These are phyloP conservation scores for Aspergillus vadensis DNA, from an alignment of 2,329 filamentous ascomycete species.

Conservation along the genomic window DNA sequence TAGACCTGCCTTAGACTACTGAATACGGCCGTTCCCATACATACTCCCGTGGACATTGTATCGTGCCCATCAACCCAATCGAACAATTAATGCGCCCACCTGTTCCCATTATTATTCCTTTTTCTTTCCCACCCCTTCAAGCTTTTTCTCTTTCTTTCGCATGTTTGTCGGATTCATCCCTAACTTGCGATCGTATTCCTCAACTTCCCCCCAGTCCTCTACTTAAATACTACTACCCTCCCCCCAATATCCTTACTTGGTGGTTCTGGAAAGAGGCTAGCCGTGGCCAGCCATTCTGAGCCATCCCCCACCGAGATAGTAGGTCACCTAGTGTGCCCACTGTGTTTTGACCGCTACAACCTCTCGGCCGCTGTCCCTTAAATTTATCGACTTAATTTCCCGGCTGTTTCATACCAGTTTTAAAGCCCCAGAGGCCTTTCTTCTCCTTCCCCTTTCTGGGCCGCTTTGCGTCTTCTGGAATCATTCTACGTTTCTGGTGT, in stretches of 20 bases:
- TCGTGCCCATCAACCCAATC: slow-evolving; percentile 6
- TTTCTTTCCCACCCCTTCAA: not conserved
- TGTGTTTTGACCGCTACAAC: slow-evolving; percentile 32
- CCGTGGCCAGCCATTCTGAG: slow-evolving; percentile 9
- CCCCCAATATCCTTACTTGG: slow-evolving; percentile 8
- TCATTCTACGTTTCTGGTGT: slow-evolving; percentile 8
- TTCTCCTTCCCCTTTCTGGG: slow-evolving; percentile 16
- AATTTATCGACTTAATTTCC: slow-evolving; percentile 30
- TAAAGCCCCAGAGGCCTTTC: slow-evolving; percentile 4
- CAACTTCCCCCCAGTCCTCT: not conserved
- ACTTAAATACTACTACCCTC: not conserved
- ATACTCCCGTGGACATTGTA: not conserved
- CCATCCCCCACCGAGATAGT: slow-evolving; percentile 18
- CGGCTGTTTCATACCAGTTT: slow-evolving; percentile 25
- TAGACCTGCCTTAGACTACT: not conserved
- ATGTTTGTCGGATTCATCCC: slow-evolving; percentile 16
- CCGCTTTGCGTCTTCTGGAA: slow-evolving; percentile 14
- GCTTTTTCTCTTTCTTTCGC: not conserved
- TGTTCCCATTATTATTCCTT: slow-evolving; percentile 2
- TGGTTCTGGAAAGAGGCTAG: slow-evolving; percentile 15
- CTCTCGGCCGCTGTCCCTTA: slow-evolving; percentile 24
- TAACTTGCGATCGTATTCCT: slow-evolving; percentile 14
- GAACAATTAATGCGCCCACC: slow-evolving; percentile 1
- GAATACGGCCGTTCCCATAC: not conserved
- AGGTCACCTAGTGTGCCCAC: slow-evolving; percentile 21